Percentiles rank a stretch among this genome's conserved stretches.
Evolutionary conservation across 1,139 yeast species (phyloP).

Genomic region (Arxiozyma slooffiae): DNA sequence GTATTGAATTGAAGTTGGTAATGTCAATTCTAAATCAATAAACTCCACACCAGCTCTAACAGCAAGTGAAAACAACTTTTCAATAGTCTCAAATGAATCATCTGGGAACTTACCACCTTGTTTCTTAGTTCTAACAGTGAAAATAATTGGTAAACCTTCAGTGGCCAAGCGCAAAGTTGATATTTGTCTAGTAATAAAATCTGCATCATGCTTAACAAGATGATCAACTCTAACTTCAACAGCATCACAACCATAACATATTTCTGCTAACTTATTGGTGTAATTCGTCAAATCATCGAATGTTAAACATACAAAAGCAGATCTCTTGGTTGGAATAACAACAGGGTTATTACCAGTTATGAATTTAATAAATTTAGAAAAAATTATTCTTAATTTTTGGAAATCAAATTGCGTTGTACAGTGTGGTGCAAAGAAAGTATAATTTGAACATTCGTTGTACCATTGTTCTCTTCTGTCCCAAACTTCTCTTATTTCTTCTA

Average conservation of each 20-base stretch:
- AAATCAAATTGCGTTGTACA: slow-evolving; percentile 51
- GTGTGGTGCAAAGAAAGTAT: slow-evolving; percentile 67
- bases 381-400: slow-evolving; percentile 46
- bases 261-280: slow-evolving; percentile 40
- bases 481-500: slow-evolving; percentile 67
- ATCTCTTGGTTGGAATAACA: slow-evolving; percentile 44
- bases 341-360: slow-evolving; percentile 50
- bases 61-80: slow-evolving; percentile 49
- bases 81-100: slow-evolving; percentile 39
- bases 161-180: slow-evolving; percentile 56
- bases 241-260: slow-evolving; percentile 64
- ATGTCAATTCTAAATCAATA: slow-evolving; percentile 45
- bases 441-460: slow-evolving; percentile 75
- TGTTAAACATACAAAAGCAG: slow-evolving; percentile 68
- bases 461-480: slow-evolving; percentile 75
- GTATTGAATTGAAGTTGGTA: slow-evolving; percentile 32
- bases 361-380: slow-evolving; percentile 47
- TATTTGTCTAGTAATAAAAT: slow-evolving; percentile 64
- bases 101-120: slow-evolving; percentile 82
- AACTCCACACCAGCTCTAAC: slow-evolving; percentile 56
- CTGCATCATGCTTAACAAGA: slow-evolving; percentile 41
- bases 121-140: slow-evolving; percentile 63
- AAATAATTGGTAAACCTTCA: slow-evolving; percentile 61
- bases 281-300: slow-evolving; percentile 45
- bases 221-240: slow-evolving; percentile 77